phyloP scores from a whole-genome alignment of 768 basidiomycete genomes.

The Xerocomus potaroensis region DNA sequence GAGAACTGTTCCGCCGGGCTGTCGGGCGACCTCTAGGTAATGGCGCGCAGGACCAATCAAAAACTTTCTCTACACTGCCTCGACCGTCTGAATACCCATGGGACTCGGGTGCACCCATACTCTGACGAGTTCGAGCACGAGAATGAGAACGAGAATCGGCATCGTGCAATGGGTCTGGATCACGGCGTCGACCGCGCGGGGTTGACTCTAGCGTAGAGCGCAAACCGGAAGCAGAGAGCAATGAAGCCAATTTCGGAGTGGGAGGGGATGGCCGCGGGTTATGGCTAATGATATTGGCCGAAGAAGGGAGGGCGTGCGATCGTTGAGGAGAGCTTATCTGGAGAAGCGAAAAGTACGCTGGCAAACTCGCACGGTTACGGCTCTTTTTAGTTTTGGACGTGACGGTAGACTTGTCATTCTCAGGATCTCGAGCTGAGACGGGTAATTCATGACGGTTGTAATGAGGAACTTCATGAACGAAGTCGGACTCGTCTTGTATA shows the following conservation, averaged over 20 bases:
- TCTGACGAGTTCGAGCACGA: slow-evolving; percentile 33
- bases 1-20: slow-evolving; percentile 54
- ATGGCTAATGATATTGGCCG: slow-evolving; percentile 38
- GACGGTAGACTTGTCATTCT: slow-evolving; percentile 27
- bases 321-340: slow-evolving; percentile 46
- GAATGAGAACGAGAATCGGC: slow-evolving; percentile 41
- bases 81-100: slow-evolving; percentile 23
- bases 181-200: slow-evolving; percentile 51
- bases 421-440: slow-evolving; percentile 23
- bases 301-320: slow-evolving; percentile 38
- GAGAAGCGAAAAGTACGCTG: slow-evolving; percentile 71
- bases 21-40: slow-evolving; percentile 42
- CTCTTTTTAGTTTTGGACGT: slow-evolving; percentile 43
- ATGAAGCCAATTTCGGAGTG: slow-evolving; percentile 48
- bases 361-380: slow-evolving; percentile 69
- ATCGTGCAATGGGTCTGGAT: slow-evolving; percentile 31
- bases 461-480: slow-evolving; percentile 33
- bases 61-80: slow-evolving; percentile 41
- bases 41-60: slow-evolving; percentile 45
- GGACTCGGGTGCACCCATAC: slow-evolving; percentile 6
- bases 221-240: slow-evolving; percentile 32
- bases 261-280: slow-evolving; percentile 51
- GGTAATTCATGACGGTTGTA: slow-evolving; percentile 30
- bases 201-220: slow-evolving; percentile 38
- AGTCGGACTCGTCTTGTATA: slow-evolving; percentile 41